phyloP scores from a whole-genome alignment of 768 basidiomycete species.

The Saitozyma sp. region DNA sequence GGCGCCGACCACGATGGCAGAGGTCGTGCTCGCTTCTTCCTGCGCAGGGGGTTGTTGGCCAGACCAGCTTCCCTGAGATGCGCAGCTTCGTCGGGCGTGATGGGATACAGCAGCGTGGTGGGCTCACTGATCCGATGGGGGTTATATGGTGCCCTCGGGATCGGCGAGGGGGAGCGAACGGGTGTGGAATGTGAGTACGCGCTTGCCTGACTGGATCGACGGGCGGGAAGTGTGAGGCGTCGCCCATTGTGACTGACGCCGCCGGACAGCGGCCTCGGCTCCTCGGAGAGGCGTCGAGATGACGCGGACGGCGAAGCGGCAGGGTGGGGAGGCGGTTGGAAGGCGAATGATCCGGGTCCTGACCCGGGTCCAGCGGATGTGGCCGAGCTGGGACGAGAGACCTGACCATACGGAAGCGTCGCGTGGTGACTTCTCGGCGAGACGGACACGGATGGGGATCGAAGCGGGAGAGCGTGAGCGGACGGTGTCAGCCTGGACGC shows the following conservation, averaged over 20 bases:
- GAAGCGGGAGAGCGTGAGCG: slow-evolving; percentile 20
- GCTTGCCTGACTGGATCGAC: slow-evolving; percentile 3
- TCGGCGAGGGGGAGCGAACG: slow-evolving; percentile 30
- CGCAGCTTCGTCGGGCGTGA: slow-evolving; percentile 30
- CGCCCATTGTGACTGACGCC: background rate
- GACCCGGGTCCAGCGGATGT: slow-evolving; percentile 8
- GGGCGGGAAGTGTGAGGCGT: background rate
- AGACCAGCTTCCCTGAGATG: slow-evolving; percentile 13
- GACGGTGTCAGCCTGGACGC: slow-evolving; percentile 22
- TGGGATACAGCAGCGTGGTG: slow-evolving; percentile 22
- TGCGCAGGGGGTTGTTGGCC: slow-evolving; percentile 40
- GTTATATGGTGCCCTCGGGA: slow-evolving; percentile 26
- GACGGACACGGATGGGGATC: slow-evolving; percentile 42
- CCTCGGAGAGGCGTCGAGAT: slow-evolving; percentile 10
- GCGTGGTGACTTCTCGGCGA: slow-evolving; percentile 33
- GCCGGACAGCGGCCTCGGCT: slow-evolving; percentile 5
- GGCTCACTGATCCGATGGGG: slow-evolving; percentile 27
- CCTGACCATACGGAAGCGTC: slow-evolving; percentile 6
- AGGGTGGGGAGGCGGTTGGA: slow-evolving; percentile 16
- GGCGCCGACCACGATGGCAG: slow-evolving; percentile 41
- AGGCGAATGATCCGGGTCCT: slow-evolving; percentile 14
- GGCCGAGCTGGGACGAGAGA: slow-evolving; percentile 28
- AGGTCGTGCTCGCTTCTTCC: slow-evolving; percentile 18
- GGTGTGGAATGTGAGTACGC: background rate
- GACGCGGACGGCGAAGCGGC: slow-evolving; percentile 10